phyloP scores from a whole-genome alignment of 352 stramenopile species.

The Globisporangium iwayamae region DNA sequence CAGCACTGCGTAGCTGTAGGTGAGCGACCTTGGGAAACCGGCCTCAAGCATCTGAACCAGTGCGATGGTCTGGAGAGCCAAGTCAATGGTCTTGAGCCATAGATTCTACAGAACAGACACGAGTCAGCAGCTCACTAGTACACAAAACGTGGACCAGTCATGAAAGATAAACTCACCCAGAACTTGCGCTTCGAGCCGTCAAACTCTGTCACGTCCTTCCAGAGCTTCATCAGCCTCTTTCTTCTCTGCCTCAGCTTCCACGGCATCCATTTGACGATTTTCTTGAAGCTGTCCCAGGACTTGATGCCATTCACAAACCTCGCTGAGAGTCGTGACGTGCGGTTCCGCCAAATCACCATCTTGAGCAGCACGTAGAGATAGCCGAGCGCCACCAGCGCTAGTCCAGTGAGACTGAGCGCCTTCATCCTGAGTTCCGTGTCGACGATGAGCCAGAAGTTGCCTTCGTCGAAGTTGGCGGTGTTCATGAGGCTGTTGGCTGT shows the following conservation, averaged over 20 bases:
- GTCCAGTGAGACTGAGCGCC: neutral
- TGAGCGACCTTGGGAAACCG: conserved; percentile 16
- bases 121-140: too few relatives aligned
- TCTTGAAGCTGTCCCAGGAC: too few relatives aligned
- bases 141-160: too few relatives aligned
- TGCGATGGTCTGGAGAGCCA: conserved; percentile 20
- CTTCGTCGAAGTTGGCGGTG: neutral
- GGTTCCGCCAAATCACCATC: conserved; percentile 20
- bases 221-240: neutral
- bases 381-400: neutral
- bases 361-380: neutral
- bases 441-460: conserved; percentile 4
- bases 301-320: too few relatives aligned
- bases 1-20: conserved; percentile 16
- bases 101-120: conserved; percentile 19
- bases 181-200: conserved; percentile 1
- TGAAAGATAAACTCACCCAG: conserved; percentile 1
- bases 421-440: neutral
- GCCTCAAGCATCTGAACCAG: conserved; percentile 21
- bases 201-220: neutral
- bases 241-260: too few relatives aligned
- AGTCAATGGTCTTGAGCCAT: conserved; percentile 20
- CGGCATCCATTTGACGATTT: too few relatives aligned
- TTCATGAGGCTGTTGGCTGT: neutral
- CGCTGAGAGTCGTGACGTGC: neutral